Percentiles rank a stretch among this genome's conserved stretches.
These are phyloP conservation scores for Eucalyptus marginata DNA, from an alignment of 345 rosid species.

Conservation along the genomic window DNA sequence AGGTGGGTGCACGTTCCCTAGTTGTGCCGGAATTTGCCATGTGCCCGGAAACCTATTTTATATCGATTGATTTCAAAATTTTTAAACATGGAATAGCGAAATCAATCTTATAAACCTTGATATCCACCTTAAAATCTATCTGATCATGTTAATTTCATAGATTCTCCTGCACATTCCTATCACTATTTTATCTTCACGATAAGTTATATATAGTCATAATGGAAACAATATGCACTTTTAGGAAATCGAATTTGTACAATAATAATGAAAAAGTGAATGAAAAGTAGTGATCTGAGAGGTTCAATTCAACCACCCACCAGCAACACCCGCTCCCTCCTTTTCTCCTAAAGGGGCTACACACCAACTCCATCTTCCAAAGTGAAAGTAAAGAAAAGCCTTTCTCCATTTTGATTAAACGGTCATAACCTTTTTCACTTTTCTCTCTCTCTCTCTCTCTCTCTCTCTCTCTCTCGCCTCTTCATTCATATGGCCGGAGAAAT, in stretches of 20 bases:
- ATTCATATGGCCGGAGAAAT: background rate
- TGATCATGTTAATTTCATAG: background rate
- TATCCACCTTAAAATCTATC: fast-evolving
- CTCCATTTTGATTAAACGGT: background rate
- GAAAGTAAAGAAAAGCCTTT: conserved; percentile 6
- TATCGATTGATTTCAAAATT: background rate
- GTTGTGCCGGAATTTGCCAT: background rate
- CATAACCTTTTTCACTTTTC: background rate
- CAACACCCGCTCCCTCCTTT: conserved; percentile 13
- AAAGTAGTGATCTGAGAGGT: conserved; percentile 4
- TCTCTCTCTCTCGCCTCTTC: background rate
- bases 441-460: background rate
- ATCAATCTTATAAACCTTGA: background rate
- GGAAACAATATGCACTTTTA: background rate
- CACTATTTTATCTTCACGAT: background rate
- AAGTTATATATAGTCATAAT: background rate
- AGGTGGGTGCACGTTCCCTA: background rate
- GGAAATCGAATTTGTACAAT: background rate
- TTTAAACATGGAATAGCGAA: background rate
- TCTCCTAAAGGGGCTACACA: conserved; percentile 16
- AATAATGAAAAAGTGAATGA: background rate
- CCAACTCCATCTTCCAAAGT: conserved; percentile 34
- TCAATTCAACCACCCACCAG: conserved; percentile 19
- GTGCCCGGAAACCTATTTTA: background rate
- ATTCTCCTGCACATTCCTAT: fast-evolving